phyloP scores from a whole-genome alignment of 352 stramenopile species.

The Globisporangium viniferum region DNA sequence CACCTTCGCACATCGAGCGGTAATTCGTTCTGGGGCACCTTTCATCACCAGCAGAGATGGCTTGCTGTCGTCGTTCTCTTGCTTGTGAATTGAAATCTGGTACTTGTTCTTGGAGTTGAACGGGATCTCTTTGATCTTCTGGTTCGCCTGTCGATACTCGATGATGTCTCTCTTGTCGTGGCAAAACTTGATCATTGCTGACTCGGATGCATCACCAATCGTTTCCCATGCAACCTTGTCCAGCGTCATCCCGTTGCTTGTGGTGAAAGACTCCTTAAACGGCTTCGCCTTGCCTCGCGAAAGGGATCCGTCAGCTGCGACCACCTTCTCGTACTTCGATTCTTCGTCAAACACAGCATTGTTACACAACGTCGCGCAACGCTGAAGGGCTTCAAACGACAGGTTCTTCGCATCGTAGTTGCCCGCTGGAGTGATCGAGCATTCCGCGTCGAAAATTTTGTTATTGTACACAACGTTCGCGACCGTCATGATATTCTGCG shows the following conservation, averaged over 20 bases:
- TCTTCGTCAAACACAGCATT: constrained; percentile 77
- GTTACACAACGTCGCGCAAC: constrained; percentile 76
- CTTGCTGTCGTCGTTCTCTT: constrained; percentile 26
- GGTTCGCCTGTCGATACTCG: constrained; percentile 20
- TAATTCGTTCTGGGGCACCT: constrained; percentile 89
- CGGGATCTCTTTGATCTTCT: constrained; percentile 64
- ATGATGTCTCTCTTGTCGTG: constrained; percentile 31
- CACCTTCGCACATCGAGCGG: constrained; percentile 71
- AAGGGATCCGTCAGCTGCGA: constrained; percentile 39
- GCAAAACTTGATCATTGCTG: constrained; percentile 32
- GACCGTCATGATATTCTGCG: constrained; percentile 89
- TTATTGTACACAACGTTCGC: constrained; percentile 75
- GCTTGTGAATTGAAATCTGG: constrained; percentile 71
- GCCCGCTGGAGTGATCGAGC: constrained; percentile 52
- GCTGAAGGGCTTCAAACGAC: constrained; percentile 49
- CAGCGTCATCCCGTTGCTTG: constrained; percentile 34
- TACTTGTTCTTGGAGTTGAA: constrained; percentile 89
- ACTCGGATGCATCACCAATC: constrained; percentile 27
- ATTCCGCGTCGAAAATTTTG: constrained; percentile 74
- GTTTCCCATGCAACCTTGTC: constrained; percentile 52
- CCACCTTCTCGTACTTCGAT: constrained; percentile 72
- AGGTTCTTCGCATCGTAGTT: constrained; percentile 37
- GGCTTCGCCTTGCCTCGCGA: constrained; percentile 44
- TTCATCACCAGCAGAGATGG: constrained; percentile 61
- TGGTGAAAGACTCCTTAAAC: constrained; percentile 56